Percentiles rank a stretch among this genome's conserved stretches.
phyloP scores from a whole-genome alignment of 768 basidiomycete genomes.

The Kwoniella sp. region DNA sequence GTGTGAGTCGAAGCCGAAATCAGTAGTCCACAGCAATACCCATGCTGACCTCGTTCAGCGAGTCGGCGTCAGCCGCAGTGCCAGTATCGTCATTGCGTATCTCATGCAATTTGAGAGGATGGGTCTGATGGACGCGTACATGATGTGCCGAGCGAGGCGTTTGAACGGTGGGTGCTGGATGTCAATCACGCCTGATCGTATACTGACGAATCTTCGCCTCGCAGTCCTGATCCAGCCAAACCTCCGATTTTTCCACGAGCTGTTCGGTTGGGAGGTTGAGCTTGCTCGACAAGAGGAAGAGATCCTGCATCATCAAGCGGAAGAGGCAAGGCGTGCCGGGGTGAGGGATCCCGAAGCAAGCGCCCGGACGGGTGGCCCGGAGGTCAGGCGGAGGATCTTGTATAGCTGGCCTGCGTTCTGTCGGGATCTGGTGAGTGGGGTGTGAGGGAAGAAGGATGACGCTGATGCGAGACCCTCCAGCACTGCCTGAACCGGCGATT shows the following conservation, averaged over 20 bases:
- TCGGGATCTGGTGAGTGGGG: conserved; percentile 43
- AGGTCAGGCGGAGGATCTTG: conserved; percentile 25
- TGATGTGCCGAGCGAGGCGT: conserved; percentile 82
- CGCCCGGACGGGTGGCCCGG: not conserved
- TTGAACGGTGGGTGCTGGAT: conserved; percentile 58
- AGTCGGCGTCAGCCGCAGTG: conserved; percentile 96
- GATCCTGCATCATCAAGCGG: not conserved
- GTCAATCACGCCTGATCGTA: conserved; percentile 6
- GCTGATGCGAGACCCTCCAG: conserved; percentile 12
- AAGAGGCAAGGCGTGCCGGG: conserved; percentile 14
- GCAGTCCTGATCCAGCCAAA: conserved; percentile 87
- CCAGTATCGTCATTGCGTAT: conserved; percentile 94
- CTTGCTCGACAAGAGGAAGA: conserved; percentile 56
- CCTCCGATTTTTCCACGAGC: conserved; percentile 88
- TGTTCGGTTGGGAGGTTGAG: conserved; percentile 90
- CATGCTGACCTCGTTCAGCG: conserved; percentile 51
- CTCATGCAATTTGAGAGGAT: conserved; percentile 87
- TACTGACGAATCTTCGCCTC: not conserved
- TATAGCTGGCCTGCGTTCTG: conserved; percentile 48
- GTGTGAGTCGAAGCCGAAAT: conserved; percentile 52
- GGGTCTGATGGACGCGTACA: conserved; percentile 86
- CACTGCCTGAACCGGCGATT: conserved; percentile 44
- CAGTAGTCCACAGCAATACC: not conserved
- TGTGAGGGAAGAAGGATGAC: not conserved
- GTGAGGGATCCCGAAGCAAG: conserved; percentile 12